Base-by-base conservation (phyloP, 305 asterid species). In the Fraxinus xanthoxyloides region DNA sequence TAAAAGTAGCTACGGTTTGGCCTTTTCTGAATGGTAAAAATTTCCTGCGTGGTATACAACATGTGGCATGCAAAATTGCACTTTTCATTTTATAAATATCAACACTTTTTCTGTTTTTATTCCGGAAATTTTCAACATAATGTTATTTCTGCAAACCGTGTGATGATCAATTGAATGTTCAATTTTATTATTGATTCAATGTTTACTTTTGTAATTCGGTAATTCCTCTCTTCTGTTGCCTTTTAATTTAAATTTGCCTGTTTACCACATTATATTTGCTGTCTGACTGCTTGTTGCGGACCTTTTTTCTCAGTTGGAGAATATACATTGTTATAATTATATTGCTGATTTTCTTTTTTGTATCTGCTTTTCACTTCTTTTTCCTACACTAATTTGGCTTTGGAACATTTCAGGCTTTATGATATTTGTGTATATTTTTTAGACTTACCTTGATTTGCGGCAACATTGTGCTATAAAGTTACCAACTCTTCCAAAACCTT, bases 401-500 rank as follows among this genome's bases (percentile, higher is more conserved):
- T 77, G 31, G 46, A 79, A 82, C 54, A 19, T 34, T 79, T 76
- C 95, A 96, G 98, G 99, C 87, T 92, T 96, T 82, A 96, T 96
- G 99, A 87, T 93, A 85, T 26, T 87, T 85, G 91, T 94, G 89
- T 96, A 96, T 78, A 21, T 94, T 15, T 93, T 94, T 61, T 98
- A 96, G 92, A 73, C 90, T 17, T 94, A 93, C 80, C 98, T 96
- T 75, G 98, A 96, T 85, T 5, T 88, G 86, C 92, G 99, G 83
- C 98, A 96, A 82, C 98, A 93, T 56, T 76, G 91, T 81, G 97
- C 98, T 84, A 94, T 89, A 26, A 96, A 93, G 90, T 79, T 91
- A 86, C 97, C 99, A 76, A 94, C 90, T 17, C 90, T 94, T 78
- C 99, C 99, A 2, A 92, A 86, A 81, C 91, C 97, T 21, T 85